A percentile compares a stretch with the other conserved stretches of the same genome.
These are phyloP conservation scores for Teratosphaeriaceae sp. DNA, from an alignment of 2,329 filamentous ascomycete genomes.

Conservation along the genomic window DNA sequence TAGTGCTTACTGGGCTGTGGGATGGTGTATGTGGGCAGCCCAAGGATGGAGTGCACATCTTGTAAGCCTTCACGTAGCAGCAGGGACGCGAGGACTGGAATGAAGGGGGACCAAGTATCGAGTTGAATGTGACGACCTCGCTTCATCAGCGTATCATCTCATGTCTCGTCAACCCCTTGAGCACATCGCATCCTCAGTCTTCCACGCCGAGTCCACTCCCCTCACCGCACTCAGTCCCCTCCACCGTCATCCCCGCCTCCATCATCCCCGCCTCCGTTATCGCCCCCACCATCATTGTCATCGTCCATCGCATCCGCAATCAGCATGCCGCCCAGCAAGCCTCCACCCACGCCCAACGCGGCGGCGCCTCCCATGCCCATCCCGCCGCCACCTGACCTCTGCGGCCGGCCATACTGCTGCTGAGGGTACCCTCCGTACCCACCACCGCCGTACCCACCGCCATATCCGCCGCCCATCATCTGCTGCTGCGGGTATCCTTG, in stretches of 20 bases:
- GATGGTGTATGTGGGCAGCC: too few relatives aligned
- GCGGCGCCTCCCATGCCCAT: slow-evolving; percentile 68
- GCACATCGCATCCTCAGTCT: background rate
- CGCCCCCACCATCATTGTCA: slow-evolving; percentile 8
- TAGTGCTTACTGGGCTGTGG: too few relatives aligned
- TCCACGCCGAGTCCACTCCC: background rate
- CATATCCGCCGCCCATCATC: too few relatives aligned
- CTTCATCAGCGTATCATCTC: too few relatives aligned
- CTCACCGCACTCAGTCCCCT: background rate
- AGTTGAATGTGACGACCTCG: too few relatives aligned
- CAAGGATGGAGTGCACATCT: too few relatives aligned
- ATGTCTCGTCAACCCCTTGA: background rate
- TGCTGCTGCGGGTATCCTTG: slow-evolving; percentile 6
- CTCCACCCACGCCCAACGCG: slow-evolving; percentile 73
- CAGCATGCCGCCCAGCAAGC: slow-evolving; percentile 70
- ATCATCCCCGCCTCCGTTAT: slow-evolving; percentile 14
- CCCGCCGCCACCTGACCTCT: slow-evolving; percentile 39
- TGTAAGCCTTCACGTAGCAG: too few relatives aligned
- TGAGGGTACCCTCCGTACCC: slow-evolving; percentile 28
- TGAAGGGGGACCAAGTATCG: too few relatives aligned
- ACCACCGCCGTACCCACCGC: slow-evolving; percentile 1
- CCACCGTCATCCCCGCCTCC: slow-evolving; percentile 4
- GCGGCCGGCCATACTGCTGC: slow-evolving; percentile 31
- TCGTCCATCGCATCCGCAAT: slow-evolving; percentile 56
- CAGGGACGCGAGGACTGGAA: too few relatives aligned